These are phyloP conservation scores for Calcarisporium arbuscula DNA, from an alignment of 2,329 filamentous ascomycete species.

Conservation along the genomic window DNA sequence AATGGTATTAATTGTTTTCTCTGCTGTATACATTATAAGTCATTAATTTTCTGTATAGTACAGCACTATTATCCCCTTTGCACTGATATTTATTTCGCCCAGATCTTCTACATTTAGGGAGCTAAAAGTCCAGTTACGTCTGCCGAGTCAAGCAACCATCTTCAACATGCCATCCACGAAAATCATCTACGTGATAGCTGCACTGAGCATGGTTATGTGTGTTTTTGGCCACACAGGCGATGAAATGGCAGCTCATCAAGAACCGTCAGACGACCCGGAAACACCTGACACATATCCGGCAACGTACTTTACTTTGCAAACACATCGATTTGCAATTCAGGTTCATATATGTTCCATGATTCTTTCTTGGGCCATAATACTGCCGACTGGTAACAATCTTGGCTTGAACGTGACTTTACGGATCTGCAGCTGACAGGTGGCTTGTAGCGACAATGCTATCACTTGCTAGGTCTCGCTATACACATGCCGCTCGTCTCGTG, in stretches of 20 bases:
- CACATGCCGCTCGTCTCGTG: constrained; percentile 59
- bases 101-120: too few relatives aligned
- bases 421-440: constrained; percentile 8
- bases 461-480: constrained; percentile 69
- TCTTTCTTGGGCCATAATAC: constrained; percentile 63
- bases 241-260: constrained; percentile 9
- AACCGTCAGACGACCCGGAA: too few relatives aligned
- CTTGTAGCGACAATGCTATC: constrained; percentile 75
- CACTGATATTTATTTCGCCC: too few relatives aligned
- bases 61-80: too few relatives aligned
- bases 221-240: constrained; percentile 12
- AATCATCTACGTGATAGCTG: too few relatives aligned
- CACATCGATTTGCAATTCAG: constrained; percentile 52
- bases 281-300: constrained; percentile 26
- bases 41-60: too few relatives aligned
- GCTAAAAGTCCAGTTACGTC: too few relatives aligned
- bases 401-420: constrained; percentile 23
- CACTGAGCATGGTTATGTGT: constrained; percentile 3
- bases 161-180: too few relatives aligned
- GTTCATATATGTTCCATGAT: constrained; percentile 67
- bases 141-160: too few relatives aligned
- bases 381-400: constrained; percentile 72
- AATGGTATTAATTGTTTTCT: too few relatives aligned
- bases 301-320: constrained; percentile 55
- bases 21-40: too few relatives aligned